Evolutionary conservation across 495 filamentous ascomycete species (phyloP).

Genomic region (Aspergillus nidulans): DNA sequence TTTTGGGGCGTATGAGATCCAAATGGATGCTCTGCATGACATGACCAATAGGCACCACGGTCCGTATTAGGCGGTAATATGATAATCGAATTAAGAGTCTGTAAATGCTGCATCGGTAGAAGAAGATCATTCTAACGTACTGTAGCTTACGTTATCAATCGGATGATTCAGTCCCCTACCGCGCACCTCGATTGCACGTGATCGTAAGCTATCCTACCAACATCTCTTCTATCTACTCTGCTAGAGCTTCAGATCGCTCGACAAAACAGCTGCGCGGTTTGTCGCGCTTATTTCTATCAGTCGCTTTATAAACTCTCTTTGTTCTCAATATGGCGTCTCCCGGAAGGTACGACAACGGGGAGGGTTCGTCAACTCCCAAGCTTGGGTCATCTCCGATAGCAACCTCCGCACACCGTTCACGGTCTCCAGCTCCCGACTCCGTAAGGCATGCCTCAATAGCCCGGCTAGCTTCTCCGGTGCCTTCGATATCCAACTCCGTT

Average conservation of each 20-base stretch:
- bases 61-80: too few relatives aligned
- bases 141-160: not conserved
- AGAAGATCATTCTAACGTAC: too few relatives aligned
- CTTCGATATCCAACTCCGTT: slow-evolving; percentile 47
- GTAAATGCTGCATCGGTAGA: too few relatives aligned
- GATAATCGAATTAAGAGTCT: too few relatives aligned
- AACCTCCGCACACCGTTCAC: slow-evolving; percentile 31
- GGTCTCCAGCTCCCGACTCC: slow-evolving; percentile 42
- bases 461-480: slow-evolving; percentile 66
- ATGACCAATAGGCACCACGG: too few relatives aligned
- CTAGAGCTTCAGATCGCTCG: not conserved
- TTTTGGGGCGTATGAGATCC: too few relatives aligned
- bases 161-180: too few relatives aligned
- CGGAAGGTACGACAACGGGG: slow-evolving; percentile 31
- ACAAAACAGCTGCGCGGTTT: not conserved
- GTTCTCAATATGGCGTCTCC: slow-evolving; percentile 25
- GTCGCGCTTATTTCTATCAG: not conserved
- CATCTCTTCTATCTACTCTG: not conserved
- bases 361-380: slow-evolving; percentile 33
- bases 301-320: not conserved
- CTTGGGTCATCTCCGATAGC: slow-evolving; percentile 36
- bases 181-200: not conserved
- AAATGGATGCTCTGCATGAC: too few relatives aligned
- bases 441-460: slow-evolving; percentile 65
- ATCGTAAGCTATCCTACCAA: not conserved